Evolutionary conservation across 106 monocot genomes (phyloP).

Genomic region (Acorus calamus): DNA sequence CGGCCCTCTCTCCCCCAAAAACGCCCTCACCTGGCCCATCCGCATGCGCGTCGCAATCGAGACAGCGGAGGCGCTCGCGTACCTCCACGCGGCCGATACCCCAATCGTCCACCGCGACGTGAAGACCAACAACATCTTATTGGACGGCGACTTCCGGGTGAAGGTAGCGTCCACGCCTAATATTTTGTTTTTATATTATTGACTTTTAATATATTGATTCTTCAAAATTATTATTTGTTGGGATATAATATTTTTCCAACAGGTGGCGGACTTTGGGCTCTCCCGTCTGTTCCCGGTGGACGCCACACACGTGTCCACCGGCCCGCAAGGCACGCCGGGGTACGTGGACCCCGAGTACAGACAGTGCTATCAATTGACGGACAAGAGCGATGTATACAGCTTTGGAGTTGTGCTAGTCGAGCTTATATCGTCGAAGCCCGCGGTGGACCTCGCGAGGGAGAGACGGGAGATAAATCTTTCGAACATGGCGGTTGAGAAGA

Average conservation of each 20-base stretch:
- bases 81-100: too few species aligned
- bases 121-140: too few species aligned
- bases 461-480: conserved; percentile 15
- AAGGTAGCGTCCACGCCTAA: conserved; percentile 37
- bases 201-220: too few species aligned
- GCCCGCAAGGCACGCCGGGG: not conserved
- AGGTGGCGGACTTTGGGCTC: conserved; percentile 15
- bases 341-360: too few species aligned
- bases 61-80: too few species aligned
- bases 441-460: conserved; percentile 5
- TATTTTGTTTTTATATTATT: too few species aligned
- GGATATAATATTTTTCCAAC: too few species aligned
- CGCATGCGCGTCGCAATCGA: conserved; percentile 11
- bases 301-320: conserved; percentile 15
- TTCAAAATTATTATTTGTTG: too few species aligned
- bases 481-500: conserved; percentile 10
- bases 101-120: too few species aligned
- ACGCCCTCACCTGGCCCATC: conserved; percentile 22
- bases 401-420: conserved; percentile 3
- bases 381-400: too few species aligned
- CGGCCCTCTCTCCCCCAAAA: not conserved
- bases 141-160: conserved; percentile 20
- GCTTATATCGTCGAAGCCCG: conserved; percentile 14
- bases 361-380: too few species aligned
- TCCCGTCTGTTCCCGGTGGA: conserved; percentile 16